Percentiles rank a stretch among this genome's conserved stretches.
These are phyloP conservation scores for Ganoderma sinense DNA, from an alignment of 1,284 basidiomycete species.

Conservation along the genomic window DNA sequence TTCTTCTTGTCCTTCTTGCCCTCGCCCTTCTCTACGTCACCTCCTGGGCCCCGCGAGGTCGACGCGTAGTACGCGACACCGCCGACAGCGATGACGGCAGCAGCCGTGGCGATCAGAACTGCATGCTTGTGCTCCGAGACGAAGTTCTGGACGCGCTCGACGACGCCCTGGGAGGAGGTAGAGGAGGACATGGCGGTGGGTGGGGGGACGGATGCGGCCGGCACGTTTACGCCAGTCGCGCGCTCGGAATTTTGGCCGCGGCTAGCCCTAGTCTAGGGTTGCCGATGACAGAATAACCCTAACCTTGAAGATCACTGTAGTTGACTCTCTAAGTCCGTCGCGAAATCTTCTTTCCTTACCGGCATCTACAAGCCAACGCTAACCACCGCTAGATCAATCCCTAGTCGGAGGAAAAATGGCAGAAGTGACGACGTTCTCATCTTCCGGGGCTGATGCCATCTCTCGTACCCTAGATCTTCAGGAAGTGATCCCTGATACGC, in stretches of 20 bases:
- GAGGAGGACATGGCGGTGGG: slow-evolving; percentile 43
- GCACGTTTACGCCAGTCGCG: slow-evolving; percentile 18
- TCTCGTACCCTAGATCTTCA: slow-evolving; percentile 56
- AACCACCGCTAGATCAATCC: background rate
- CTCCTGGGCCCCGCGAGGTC: slow-evolving; percentile 49
- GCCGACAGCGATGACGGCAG: slow-evolving; percentile 77
- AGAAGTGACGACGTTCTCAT: slow-evolving; percentile 53
- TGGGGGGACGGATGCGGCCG: slow-evolving; percentile 30
- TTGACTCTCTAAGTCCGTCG: background rate
- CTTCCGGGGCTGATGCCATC: slow-evolving; percentile 70
- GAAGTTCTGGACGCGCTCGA: slow-evolving; percentile 75
- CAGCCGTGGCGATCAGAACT: slow-evolving; percentile 72
- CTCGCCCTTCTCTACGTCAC: slow-evolving; percentile 58
- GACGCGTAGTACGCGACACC: slow-evolving; percentile 83
- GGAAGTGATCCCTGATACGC: slow-evolving; percentile 44
- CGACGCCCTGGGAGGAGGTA: slow-evolving; percentile 42
- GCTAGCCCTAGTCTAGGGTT: slow-evolving; percentile 22
- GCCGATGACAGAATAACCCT: slow-evolving; percentile 14
- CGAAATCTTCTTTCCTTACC: background rate
- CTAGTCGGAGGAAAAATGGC: slow-evolving; percentile 34
- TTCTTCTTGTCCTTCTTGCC: slow-evolving; percentile 63
- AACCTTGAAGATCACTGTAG: background rate
- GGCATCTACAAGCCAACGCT: background rate
- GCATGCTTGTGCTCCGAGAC: slow-evolving; percentile 79
- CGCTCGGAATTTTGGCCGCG: slow-evolving; percentile 15